phyloP scores from a whole-genome alignment of 2,329 filamentous ascomycete genomes.

The Penicillium olsonii region DNA sequence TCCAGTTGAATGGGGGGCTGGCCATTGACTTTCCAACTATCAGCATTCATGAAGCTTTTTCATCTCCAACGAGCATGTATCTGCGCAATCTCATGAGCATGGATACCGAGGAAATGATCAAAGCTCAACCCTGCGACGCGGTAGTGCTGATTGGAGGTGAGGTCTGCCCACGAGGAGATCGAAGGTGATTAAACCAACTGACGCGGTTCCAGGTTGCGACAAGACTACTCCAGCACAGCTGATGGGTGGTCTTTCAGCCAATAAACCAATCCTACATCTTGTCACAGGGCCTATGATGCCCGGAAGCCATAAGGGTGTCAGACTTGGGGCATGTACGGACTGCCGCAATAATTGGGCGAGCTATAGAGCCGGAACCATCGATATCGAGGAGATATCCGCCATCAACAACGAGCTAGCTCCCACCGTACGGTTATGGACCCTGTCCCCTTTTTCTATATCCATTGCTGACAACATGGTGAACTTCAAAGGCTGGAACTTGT shows the following conservation, averaged over 20 bases:
- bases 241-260: slow-evolving; percentile 74
- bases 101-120: slow-evolving; percentile 79
- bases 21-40: slow-evolving; percentile 75
- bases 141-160: slow-evolving; percentile 65
- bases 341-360: slow-evolving; percentile 73
- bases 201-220: slow-evolving; percentile 70
- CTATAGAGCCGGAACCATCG: slow-evolving; percentile 66
- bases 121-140: slow-evolving; percentile 69
- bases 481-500: slow-evolving; percentile 54
- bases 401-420: slow-evolving; percentile 74
- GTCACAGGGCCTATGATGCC: slow-evolving; percentile 77
- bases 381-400: slow-evolving; percentile 69
- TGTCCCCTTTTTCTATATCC: too few species aligned
- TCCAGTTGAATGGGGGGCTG: slow-evolving; percentile 66
- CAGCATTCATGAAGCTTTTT: slow-evolving; percentile 69
- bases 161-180: neutral
- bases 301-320: slow-evolving; percentile 62
- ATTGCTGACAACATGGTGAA: too few species aligned
- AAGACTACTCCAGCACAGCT: slow-evolving; percentile 74
- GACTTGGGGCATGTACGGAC: slow-evolving; percentile 74
- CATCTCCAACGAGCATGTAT: slow-evolving; percentile 73
- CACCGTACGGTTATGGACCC: too few species aligned
- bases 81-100: slow-evolving; percentile 74
- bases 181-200: neutral
- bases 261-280: slow-evolving; percentile 69